These are phyloP conservation scores for Spatholobus suberectus DNA, from an alignment of 306 rosid species.

Conservation along the genomic window DNA sequence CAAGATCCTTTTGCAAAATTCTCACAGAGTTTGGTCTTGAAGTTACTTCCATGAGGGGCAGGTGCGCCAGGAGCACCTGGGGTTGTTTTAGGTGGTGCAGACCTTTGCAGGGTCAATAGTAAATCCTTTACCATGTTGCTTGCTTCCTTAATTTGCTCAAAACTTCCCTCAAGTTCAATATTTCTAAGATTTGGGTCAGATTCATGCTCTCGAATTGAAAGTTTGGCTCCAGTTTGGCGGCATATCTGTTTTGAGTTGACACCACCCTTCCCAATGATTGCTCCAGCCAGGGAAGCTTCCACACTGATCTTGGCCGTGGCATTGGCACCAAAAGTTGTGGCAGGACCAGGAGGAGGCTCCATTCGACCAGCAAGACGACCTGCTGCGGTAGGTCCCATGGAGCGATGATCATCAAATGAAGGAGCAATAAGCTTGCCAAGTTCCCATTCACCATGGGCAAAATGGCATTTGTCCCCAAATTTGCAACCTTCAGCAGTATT, in stretches of 20 bases:
- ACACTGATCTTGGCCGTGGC: constrained; percentile 97
- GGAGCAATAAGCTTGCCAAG: constrained; percentile 69
- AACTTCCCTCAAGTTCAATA: constrained; percentile 94
- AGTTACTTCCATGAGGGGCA: constrained; percentile 65
- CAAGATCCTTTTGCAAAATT: constrained; percentile 90
- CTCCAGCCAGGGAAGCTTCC: constrained; percentile 95
- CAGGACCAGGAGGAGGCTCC: constrained; percentile 74
- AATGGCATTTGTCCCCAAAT: constrained; percentile 94
- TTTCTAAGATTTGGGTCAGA: constrained; percentile 78
- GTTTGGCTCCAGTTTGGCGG: constrained; percentile 97
- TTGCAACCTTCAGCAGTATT: constrained; percentile 93
- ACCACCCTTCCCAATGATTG: constrained; percentile 97
- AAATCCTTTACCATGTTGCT: constrained; percentile 86
- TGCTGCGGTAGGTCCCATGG: constrained; percentile 55
- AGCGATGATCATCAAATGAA: constrained; percentile 69
- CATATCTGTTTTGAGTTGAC: constrained; percentile 95
- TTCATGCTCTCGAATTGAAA: constrained; percentile 88
- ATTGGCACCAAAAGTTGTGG: constrained; percentile 83
- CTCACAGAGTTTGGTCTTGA: constrained; percentile 90
- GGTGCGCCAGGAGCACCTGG: constrained; percentile 59
- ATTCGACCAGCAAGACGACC: constrained; percentile 60
- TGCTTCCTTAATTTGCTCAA: constrained; percentile 92
- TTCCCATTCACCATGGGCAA: constrained; percentile 98
- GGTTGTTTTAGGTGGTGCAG: constrained; percentile 61
- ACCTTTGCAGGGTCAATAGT: constrained; percentile 60